phyloP scores from a whole-genome alignment of 345 rosid species.

The Carallia brachiata region DNA sequence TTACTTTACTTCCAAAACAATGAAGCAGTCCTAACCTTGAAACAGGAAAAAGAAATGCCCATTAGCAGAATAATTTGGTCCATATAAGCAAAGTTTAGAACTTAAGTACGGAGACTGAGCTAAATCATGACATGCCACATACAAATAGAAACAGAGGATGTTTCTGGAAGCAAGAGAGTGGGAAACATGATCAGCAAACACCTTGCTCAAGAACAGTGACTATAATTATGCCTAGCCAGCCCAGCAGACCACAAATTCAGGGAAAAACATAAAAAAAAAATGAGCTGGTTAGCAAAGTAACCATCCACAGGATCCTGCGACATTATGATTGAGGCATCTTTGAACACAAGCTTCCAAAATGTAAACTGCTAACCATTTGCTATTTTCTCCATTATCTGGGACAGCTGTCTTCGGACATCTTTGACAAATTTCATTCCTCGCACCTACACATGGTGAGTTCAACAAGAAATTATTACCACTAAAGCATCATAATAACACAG shows the following conservation, averaged over 20 bases:
- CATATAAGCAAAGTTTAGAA: background rate
- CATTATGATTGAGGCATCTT: background rate
- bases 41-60: no score
- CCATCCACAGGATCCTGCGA: no score
- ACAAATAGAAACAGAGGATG: background rate
- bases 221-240: background rate
- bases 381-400: slow-evolving; percentile 86
- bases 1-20: background rate
- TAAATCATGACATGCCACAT: background rate
- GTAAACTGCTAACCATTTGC: slow-evolving; percentile 58
- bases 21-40: no score
- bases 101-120: background rate
- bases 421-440: slow-evolving; percentile 91
- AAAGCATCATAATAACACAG: background rate
- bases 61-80: no score
- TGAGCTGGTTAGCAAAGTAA: background rate
- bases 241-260: background rate
- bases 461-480: background rate
- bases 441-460: slow-evolving; percentile 44
- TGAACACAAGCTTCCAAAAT: background rate
- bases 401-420: slow-evolving; percentile 83
- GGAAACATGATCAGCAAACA: background rate
- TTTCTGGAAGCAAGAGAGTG: background rate
- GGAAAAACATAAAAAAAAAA: background rate
- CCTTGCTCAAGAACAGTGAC: background rate